Conservation (phyloP, 2,329 filamentous ascomycete genomes). For the Capronia americana region DNA sequence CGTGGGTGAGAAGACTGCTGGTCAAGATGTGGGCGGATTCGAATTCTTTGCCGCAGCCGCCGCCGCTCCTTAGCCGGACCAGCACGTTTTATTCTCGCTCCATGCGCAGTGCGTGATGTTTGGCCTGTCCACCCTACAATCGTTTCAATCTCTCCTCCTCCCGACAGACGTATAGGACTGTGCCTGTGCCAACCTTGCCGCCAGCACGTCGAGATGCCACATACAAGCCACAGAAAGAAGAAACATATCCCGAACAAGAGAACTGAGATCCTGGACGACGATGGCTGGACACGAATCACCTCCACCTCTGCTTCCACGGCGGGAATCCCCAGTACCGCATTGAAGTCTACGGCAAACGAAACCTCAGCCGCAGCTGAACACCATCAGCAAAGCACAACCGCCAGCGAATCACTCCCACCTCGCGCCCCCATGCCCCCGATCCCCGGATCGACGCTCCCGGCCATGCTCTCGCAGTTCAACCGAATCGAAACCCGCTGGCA, state of each 20-base stretch:
- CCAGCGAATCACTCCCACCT: background rate
- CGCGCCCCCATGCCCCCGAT: conserved; percentile 11
- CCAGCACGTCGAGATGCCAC: conserved; percentile 29
- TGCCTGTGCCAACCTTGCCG: background rate
- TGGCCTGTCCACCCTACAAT: background rate
- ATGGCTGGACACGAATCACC: conserved; percentile 35
- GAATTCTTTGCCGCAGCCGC: background rate
- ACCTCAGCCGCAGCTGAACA: background rate
- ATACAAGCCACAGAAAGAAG: conserved; percentile 33
- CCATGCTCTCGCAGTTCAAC: conserved; percentile 23
- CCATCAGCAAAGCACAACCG: background rate
- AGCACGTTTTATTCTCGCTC: background rate
- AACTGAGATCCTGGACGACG: conserved; percentile 30
- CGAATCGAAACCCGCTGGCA: conserved; percentile 19
- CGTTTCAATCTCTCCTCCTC: background rate
- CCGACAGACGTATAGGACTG: background rate
- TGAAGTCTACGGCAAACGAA: background rate
- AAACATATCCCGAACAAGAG: conserved; percentile 23
- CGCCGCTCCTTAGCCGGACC: background rate
- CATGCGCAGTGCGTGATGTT: background rate
- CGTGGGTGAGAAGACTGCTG: background rate
- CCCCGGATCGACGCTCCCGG: conserved; percentile 15
- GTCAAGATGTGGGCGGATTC: background rate
- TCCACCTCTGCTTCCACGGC: background rate
- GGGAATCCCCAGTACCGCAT: background rate